Base-by-base conservation (phyloP, 1,284 basidiomycete species). In the Cryptococcus jaspeensis region DNA sequence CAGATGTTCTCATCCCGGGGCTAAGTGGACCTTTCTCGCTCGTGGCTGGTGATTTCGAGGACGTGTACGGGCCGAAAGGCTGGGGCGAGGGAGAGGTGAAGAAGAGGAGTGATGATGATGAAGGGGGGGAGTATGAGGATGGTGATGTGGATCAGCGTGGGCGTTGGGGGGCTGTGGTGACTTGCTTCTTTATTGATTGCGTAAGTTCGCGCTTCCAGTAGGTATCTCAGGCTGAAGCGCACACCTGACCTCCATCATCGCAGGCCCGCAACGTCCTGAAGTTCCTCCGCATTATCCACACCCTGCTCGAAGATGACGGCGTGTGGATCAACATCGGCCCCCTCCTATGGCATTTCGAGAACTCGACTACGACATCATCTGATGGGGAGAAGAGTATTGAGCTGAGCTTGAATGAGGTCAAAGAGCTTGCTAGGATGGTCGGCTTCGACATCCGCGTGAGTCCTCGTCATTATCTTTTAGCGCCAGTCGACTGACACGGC, bases 151-250 rank as follows among this genome's bases (percentile, higher is more conserved):
- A 75, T 8, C 89, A 92, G 52, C 76, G 82, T 18, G 88, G 86
- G 15, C 77, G 85, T 61, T 99, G 92, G 91, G 85, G 94, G 65
- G 89, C 88, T 0, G 83, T 99, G 12, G 77, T 96, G 59, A 99
- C 95, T 0, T 98, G 92, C 75, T 99, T 97, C 82, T 99, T 99
- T 79, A 89, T 99, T 62, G 95, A 99, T 71, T 98, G 94, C 6
- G 91, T 88, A 60, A 64, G 83, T 74, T 43, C 25, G 35, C 20
- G 16, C 36, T 38, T n/a, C 15, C 6, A 9, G 23, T 9, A 7
- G 25, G 18, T 12, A 35, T 35, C 43, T 25, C 44, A 20, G 13
- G 39, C 32, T 42, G 4, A 23, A 25, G 7, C 16, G 8, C 15
- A 23, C 20, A 9, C 20, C 28, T 32, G 28, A 32, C 28, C 42